These are phyloP conservation scores for Arabidopsis thaliana DNA, from an alignment of 345 rosid genomes.

Conservation along the genomic window DNA sequence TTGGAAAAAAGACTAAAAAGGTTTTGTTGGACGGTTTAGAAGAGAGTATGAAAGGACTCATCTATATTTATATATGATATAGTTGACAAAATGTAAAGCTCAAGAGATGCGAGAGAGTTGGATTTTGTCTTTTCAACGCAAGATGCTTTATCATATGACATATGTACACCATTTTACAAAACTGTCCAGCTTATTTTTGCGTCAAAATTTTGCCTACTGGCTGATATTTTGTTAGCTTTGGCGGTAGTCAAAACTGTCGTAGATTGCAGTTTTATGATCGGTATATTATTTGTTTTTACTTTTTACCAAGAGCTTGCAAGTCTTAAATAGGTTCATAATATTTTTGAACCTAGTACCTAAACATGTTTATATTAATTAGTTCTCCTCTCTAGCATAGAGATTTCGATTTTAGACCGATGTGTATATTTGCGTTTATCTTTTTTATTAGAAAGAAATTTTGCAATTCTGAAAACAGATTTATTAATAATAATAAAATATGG, in stretches of 20 bases:
- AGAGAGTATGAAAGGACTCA: slow-evolving; percentile 17
- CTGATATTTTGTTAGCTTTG: neutral
- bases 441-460: neutral
- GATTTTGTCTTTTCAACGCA: slow-evolving; percentile 45
- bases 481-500: too few relatives aligned
- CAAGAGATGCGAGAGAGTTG: slow-evolving; percentile 41
- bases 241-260: neutral
- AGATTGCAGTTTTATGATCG: neutral
- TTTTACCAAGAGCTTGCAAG: too few relatives aligned
- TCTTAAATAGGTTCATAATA: too few relatives aligned
- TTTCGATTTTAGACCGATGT: too few relatives aligned
- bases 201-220: neutral
- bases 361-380: too few relatives aligned
- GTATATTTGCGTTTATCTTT: too few relatives aligned
- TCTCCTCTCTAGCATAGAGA: too few relatives aligned
- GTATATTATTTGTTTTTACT: too few relatives aligned
- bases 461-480: neutral
- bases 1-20: neutral
- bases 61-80: slow-evolving; percentile 25
- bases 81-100: slow-evolving; percentile 46
- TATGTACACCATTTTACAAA: slow-evolving; percentile 14
- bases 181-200: neutral
- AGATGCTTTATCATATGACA: slow-evolving; percentile 32
- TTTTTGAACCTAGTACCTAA: too few relatives aligned
- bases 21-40: slow-evolving; percentile 32